Conservation (phyloP, 164 flowering plant genomes). For the Magnolia changhungtana region DNA sequence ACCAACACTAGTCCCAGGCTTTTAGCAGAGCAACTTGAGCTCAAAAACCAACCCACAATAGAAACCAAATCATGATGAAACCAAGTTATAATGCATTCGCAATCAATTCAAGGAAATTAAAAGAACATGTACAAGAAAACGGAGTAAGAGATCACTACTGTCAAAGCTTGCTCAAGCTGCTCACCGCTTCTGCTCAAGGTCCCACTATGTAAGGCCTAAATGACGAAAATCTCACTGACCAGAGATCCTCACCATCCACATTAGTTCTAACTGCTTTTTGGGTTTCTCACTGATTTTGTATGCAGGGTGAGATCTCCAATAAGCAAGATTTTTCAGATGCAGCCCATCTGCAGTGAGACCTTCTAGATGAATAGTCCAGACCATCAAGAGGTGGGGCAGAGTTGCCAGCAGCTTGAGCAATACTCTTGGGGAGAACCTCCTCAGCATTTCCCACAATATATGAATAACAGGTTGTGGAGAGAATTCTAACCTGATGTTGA, state of each 20-base stretch:
- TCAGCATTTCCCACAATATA: background rate
- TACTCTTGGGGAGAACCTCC: background rate
- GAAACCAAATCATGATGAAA: background rate
- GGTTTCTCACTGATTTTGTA: background rate
- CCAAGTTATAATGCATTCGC: background rate
- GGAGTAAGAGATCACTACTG: background rate
- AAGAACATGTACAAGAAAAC: background rate
- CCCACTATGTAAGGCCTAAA: background rate
- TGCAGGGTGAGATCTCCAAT: background rate
- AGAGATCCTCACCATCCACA: background rate
- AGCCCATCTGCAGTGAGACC: background rate
- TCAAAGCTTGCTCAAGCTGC: no score
- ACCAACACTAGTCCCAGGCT: background rate
- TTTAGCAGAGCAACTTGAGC: background rate
- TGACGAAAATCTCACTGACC: background rate
- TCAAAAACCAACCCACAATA: background rate
- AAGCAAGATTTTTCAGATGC: background rate
- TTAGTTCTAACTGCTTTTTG: background rate
- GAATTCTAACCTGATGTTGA: conserved; percentile 60
- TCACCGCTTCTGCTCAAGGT: background rate
- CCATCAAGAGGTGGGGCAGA: no score
- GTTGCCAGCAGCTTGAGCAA: no score
- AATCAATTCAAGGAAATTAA: background rate
- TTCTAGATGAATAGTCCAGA: background rate
- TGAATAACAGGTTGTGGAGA: background rate